Conservation (phyloP, 805 yeast genomes). For the Candida namnaoensis region DNA sequence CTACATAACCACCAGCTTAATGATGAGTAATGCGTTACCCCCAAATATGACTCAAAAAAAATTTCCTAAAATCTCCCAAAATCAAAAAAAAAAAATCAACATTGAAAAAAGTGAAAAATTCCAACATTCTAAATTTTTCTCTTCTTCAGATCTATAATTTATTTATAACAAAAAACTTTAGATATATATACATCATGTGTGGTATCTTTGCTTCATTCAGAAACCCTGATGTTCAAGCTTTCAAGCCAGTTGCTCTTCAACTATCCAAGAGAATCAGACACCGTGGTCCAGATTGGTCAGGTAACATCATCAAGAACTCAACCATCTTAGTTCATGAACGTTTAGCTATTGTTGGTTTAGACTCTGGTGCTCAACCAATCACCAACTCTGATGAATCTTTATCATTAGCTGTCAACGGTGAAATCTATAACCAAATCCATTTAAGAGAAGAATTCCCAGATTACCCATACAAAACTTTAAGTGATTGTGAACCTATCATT, state of each 20-base stretch:
- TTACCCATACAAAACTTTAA: slow-evolving; percentile 74
- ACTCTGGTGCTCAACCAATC: slow-evolving; percentile 98
- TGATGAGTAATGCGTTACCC: too few species aligned
- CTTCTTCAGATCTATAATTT: neutral
- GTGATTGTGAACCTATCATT: slow-evolving; percentile 97
- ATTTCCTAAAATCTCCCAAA: too few species aligned
- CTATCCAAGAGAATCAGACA: slow-evolving; percentile 91
- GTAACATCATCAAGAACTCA: slow-evolving; percentile 69
- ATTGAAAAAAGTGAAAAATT: too few species aligned
- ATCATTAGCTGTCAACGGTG: slow-evolving; percentile 89
- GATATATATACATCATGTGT: slow-evolving; percentile 53
- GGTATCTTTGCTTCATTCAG: slow-evolving; percentile 93
- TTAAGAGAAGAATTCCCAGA: slow-evolving; percentile 68
- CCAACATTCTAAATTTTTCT: too few species aligned
- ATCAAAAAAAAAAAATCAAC: too few species aligned
- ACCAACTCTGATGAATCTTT: slow-evolving; percentile 67
- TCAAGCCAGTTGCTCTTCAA: slow-evolving; percentile 84
- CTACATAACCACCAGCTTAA: too few species aligned
- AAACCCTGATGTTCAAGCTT: slow-evolving; percentile 70
- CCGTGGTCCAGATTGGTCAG: slow-evolving; percentile 99
- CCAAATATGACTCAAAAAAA: neutral
- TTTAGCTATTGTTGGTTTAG: slow-evolving; percentile 94
- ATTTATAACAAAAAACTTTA: neutral
- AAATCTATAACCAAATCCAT: slow-evolving; percentile 93
- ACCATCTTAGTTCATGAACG: slow-evolving; percentile 93